A percentile compares a stretch with the other conserved stretches of the same genome.
These are phyloP conservation scores for Capsicum chinense DNA, from an alignment of 257 asterid genomes.

Conservation along the genomic window DNA sequence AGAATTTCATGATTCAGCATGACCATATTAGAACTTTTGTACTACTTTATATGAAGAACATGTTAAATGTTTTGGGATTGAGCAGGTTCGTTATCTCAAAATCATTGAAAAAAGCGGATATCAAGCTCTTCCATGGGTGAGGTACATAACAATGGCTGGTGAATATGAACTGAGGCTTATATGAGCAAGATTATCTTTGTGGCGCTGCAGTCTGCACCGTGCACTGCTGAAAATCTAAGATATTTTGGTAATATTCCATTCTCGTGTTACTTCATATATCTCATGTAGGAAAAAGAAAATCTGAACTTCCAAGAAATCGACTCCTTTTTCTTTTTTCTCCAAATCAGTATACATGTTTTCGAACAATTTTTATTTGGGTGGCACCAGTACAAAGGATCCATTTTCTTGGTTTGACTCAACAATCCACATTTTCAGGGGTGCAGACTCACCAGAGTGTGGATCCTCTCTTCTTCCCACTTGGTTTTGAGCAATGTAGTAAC, in stretches of 20 bases:
- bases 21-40: not conserved
- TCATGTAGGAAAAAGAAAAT: not conserved
- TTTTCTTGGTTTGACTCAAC: not conserved
- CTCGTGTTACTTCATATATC: not conserved
- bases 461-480: not conserved
- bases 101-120: slow-evolving; percentile 90
- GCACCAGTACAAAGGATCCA: not conserved
- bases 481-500: not conserved
- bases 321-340: not conserved
- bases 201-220: not conserved
- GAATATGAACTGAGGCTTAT: slow-evolving; percentile 82
- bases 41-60: not conserved
- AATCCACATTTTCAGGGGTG: not conserved
- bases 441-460: not conserved
- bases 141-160: slow-evolving; percentile 92
- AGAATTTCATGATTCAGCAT: not conserved
- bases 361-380: not conserved
- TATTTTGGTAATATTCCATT: not conserved
- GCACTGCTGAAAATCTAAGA: not conserved
- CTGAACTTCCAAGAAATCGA: not conserved
- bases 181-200: slow-evolving; percentile 28
- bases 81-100: slow-evolving; percentile 82
- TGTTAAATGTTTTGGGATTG: not conserved
- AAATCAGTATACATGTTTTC: not conserved
- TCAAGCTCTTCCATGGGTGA: slow-evolving; percentile 92